Evolutionary conservation across 495 filamentous ascomycete species (phyloP), one percentile per base, ranked within the genome.

Genomic region (Aspergillus funiculosus): DNA sequence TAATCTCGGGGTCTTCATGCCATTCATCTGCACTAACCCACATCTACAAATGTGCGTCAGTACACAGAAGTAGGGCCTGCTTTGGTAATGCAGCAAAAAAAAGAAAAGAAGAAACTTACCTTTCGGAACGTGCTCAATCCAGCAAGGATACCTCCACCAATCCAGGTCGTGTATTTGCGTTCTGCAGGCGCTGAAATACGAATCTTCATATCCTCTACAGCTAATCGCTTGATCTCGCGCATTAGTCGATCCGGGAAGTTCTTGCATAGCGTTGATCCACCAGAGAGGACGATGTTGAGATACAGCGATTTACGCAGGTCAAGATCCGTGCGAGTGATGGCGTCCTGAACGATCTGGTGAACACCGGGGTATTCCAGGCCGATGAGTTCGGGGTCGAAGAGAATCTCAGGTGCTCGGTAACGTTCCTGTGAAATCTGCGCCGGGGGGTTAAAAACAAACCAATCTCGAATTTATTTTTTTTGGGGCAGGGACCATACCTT

Each of bases 1-100:
- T 97, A 51, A 96, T 87, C 52, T 99, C 91, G 4, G 92, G 92
- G 64, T 99, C 91, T 74, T 99, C 92, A 59, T 99, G 94, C 90
- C 91, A 99, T 69, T 97, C 92, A 55, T 96, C 94, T 57, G 91
- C 87, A 57, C 86, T 94, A 52, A 97, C 91, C 88, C 90, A 96
- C 94, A 99, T 97, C 92, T 95, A 27, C 3, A 44, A 4, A 20
- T 5, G 13, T 9, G 10, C 9, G 5, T 5, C 5, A 14, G 28
- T 31, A 11, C 5, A 9, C 11, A 10, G 44, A 45, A 36, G 5
- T 21, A 31, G 35, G 18, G n/a, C n/a, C n/a, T n/a, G n/a, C n/a
- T n/a, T n/a, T n/a, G n/a, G n/a, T n/a, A n/a, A n/a, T n/a, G n/a
- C n/a, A n/a, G n/a, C n/a, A n/a, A n/a, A n/a, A n/a, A n/a, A n/a